Evolutionary conservation across 2,329 filamentous ascomycete genomes (phyloP), one percentile per base, ranked within the genome.

Genomic region (Catunica adiposa): DNA sequence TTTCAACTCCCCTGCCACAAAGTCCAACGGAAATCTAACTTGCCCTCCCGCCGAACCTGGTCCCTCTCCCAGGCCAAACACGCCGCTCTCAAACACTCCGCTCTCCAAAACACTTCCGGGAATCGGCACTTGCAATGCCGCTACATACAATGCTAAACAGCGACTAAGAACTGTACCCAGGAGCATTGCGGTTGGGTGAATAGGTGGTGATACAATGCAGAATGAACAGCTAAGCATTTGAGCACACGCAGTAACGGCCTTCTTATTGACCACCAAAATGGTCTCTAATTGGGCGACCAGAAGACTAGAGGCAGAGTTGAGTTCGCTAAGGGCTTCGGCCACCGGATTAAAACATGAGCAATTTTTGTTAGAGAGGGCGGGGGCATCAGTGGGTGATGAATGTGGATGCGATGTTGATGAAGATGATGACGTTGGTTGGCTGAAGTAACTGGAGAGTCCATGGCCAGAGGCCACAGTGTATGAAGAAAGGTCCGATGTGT

Each of bases 181-280:
- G 0, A 76, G 66, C 73, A 75, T 75, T 3, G 69, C 68, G 0
- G 69, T 66, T 1, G 72, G 73, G 51, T 72, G 69, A n/a, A 8
- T 31, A 1, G 69, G 70, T 1, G 68, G 68, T 11, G 66, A 65
- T 56, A 65, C 68, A 65, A 74, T 70, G 62, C 74, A 77, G 23
- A 65, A 64, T 0, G 64, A 54, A 61, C 74, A 77, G 20, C 65
- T 64, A 2, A 77, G 66, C 70, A 76, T 73, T 1, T 66, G 64
- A 1, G 69, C 67, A 58, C 73, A 76, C n/a, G 66, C 69, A 44
- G 73, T 71, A 11, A 76, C 70, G 0, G 73, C 74, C 58, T 70
- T 72, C 22, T 70, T 67, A 61, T 74, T 75, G 37, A 73, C 64
- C 9, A 66, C 67, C 3, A 76, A 63, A 2, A 74, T 69, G 1